These are phyloP conservation scores for Suhomyces wounanorum DNA, from an alignment of 1,139 yeast species.

Conservation along the genomic window DNA sequence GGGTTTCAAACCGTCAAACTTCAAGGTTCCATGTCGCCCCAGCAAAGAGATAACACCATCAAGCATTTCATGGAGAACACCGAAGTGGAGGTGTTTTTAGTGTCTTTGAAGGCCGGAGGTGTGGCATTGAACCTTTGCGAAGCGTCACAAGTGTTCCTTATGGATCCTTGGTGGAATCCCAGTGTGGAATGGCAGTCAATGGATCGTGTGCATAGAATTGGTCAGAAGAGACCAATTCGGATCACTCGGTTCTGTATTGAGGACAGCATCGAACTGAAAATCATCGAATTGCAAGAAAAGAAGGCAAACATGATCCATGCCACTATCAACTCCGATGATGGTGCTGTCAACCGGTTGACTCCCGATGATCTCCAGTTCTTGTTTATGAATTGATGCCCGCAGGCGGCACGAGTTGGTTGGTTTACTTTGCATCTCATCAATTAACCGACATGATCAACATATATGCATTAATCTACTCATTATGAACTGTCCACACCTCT, in stretches of 20 bases:
- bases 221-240: constrained; percentile 92
- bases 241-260: constrained; percentile 91
- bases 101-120: constrained; percentile 97
- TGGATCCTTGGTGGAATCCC: constrained; percentile 99
- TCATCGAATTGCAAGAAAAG: constrained; percentile 92
- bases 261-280: constrained; percentile 94
- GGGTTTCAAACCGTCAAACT: constrained; percentile 92
- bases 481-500: too few species aligned
- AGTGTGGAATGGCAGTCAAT: constrained; percentile 98
- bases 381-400: constrained; percentile 60
- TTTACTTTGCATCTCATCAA: too few species aligned
- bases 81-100: constrained; percentile 87
- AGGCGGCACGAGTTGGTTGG: not conserved
- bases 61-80: constrained; percentile 90
- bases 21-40: constrained; percentile 96
- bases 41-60: constrained; percentile 89
- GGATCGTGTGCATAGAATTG: constrained; percentile 97
- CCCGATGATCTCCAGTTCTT: constrained; percentile 94
- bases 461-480: too few species aligned
- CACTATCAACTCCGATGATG: constrained; percentile 88
- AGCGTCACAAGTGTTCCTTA: constrained; percentile 90
- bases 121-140: constrained; percentile 95
- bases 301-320: constrained; percentile 98
- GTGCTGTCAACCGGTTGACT: constrained; percentile 82
- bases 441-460: too few species aligned